A percentile compares a stretch with the other conserved stretches of the same genome.
phyloP scores from a whole-genome alignment of 1,284 basidiomycete species.

The Ustilago shanxiensis region DNA sequence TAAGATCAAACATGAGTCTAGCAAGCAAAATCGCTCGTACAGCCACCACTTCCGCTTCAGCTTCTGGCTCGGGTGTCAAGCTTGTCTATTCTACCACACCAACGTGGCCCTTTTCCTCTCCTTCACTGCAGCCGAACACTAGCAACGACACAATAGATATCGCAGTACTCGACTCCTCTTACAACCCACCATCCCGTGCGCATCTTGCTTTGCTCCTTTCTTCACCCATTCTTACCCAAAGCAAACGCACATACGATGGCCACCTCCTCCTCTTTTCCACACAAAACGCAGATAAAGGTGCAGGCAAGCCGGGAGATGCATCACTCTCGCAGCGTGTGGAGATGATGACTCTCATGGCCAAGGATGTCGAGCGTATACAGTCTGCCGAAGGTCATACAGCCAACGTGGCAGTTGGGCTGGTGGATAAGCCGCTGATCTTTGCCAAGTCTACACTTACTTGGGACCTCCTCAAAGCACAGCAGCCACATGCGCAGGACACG shows the following conservation, averaged over 20 bases:
- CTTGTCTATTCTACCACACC: conserved; percentile 49
- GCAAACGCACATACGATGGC: conserved; percentile 75
- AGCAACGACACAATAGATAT: conserved; percentile 60
- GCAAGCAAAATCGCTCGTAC: conserved; percentile 28
- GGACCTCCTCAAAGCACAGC: conserved; percentile 71
- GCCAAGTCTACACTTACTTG: conserved; percentile 79
- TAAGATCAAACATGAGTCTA: conserved; percentile 16
- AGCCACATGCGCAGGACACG: background rate
- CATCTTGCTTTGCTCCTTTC: conserved; percentile 82
- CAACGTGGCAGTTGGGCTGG: conserved; percentile 83
- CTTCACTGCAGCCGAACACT: conserved; percentile 1
- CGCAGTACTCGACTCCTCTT: conserved; percentile 86
- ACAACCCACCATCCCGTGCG: conserved; percentile 91
- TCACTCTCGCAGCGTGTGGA: conserved; percentile 60
- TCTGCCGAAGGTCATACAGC: conserved; percentile 24
- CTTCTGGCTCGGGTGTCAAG: conserved; percentile 26
- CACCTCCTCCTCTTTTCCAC: conserved; percentile 86
- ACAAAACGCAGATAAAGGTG: conserved; percentile 86
- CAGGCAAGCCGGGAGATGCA: conserved; percentile 77
- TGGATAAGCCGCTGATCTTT: conserved; percentile 89
- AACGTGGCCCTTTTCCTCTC: conserved; percentile 29
- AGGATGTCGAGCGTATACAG: conserved; percentile 50
- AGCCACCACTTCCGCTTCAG: conserved; percentile 11
- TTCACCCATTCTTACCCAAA: conserved; percentile 64
- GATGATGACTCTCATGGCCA: conserved; percentile 69